phyloP scores from a whole-genome alignment of 768 basidiomycete species.

The Termitomyces sp. region DNA sequence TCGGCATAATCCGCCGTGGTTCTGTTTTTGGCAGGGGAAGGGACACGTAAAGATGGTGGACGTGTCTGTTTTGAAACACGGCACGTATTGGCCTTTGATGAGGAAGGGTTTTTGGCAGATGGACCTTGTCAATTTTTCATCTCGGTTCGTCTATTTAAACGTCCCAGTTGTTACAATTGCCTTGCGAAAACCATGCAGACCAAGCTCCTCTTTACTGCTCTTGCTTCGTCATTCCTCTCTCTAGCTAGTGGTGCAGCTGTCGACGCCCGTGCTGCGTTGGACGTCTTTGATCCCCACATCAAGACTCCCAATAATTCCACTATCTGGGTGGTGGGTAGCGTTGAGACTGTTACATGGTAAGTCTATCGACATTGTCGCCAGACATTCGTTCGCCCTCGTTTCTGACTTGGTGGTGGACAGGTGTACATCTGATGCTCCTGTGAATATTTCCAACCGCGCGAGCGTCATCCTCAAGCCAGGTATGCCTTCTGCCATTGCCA shows the following conservation, averaged over 20 bases:
- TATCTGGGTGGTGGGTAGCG: slow-evolving; percentile 21
- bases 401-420: slow-evolving; percentile 14
- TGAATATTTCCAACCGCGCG: slow-evolving; percentile 33
- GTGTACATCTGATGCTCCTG: slow-evolving; percentile 34
- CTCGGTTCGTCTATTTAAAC: background rate
- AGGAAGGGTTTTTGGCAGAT: background rate
- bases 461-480: slow-evolving; percentile 24
- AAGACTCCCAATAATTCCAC: slow-evolving; percentile 20
- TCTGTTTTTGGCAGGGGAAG: too few relatives aligned
- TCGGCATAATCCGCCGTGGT: too few relatives aligned
- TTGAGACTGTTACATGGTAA: slow-evolving; percentile 25
- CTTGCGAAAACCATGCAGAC: slow-evolving; percentile 5
- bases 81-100: background rate
- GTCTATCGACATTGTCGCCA: background rate
- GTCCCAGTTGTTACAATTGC: background rate
- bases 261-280: slow-evolving; percentile 15
- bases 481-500: slow-evolving; percentile 11
- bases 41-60: too few relatives aligned
- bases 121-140: background rate
- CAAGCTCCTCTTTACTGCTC: slow-evolving; percentile 15
- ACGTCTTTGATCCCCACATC: slow-evolving; percentile 25
- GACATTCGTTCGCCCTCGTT: background rate
- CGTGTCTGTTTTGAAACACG: background rate
- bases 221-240: slow-evolving; percentile 18
- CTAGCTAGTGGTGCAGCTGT: slow-evolving; percentile 13